Conservation (phyloP, 2,329 filamentous ascomycete genomes). For the Colletotrichum sp. region DNA sequence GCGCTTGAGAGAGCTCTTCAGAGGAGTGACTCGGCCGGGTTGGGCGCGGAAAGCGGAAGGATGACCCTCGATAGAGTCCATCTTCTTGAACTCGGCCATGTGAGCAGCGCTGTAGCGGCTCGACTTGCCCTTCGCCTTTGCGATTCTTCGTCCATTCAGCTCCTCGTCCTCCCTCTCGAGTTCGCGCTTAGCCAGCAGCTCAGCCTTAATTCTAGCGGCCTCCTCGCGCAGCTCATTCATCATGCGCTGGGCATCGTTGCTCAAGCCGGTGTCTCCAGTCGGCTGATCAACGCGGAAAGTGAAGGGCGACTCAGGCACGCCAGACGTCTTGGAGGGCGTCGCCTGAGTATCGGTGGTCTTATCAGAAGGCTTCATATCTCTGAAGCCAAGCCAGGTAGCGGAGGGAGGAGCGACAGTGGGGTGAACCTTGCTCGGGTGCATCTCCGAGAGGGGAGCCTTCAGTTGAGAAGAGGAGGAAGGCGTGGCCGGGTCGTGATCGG, state of each 20-base stretch:
- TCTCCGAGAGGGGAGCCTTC: slow-evolving; percentile 78
- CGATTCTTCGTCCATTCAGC: slow-evolving; percentile 70
- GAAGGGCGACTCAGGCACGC: slow-evolving; percentile 63
- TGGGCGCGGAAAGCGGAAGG: slow-evolving; percentile 76
- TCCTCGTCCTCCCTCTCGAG: slow-evolving; percentile 54
- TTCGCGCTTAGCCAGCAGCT: slow-evolving; percentile 55
- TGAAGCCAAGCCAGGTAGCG: slow-evolving; percentile 82
- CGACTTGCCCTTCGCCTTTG: slow-evolving; percentile 77
- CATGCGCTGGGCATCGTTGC: slow-evolving; percentile 64
- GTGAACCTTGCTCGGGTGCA: slow-evolving; percentile 89
- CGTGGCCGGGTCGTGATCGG: slow-evolving; percentile 47
- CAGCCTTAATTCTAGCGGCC: slow-evolving; percentile 25
- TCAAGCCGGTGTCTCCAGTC: slow-evolving; percentile 56
- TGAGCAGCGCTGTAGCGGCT: slow-evolving; percentile 85
- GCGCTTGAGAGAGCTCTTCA: slow-evolving; percentile 40
- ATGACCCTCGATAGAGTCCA: slow-evolving; percentile 94
- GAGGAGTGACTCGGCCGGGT: slow-evolving; percentile 57
- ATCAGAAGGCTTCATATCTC: slow-evolving; percentile 68
- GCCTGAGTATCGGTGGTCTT: slow-evolving; percentile 50
- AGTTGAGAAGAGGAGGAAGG: slow-evolving; percentile 70
- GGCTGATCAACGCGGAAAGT: slow-evolving; percentile 67
- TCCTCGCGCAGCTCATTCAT: slow-evolving; percentile 71
- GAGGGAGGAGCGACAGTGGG: slow-evolving; percentile 80
- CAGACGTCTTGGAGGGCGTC: slow-evolving; percentile 67
- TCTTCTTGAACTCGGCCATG: slow-evolving; percentile 91